Evolutionary conservation across 139 green algal genomes (phyloP), one percentile per base, ranked within the genome.

Genomic region (Eudorina sp.): DNA sequence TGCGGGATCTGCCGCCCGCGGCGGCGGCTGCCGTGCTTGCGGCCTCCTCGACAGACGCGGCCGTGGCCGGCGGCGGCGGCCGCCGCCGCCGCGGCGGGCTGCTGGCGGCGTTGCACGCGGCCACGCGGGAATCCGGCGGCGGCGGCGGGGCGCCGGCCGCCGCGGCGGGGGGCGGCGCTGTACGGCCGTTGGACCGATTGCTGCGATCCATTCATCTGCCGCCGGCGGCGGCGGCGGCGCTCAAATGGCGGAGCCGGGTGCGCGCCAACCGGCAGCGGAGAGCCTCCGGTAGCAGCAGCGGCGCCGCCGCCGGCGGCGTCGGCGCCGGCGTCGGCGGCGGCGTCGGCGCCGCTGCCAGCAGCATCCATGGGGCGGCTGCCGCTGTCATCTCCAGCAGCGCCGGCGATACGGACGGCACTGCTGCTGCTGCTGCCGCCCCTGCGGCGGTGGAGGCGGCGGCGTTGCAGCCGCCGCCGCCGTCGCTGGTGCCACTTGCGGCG

Each of bases 171-270:
- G 69, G 38, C 40, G 69, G 38, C 38, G 69, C 7, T 38, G 69
- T 38, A 6, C 38, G 41, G 1, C 69, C 69, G 38, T 19, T 77
- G 0, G 38, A 53, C 18, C 69, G 69, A 19, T 16, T 77, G 69
- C 69, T 77, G 4, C 38, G 40, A 1, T 45, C 74, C 14, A 9
- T 82, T 29, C 29, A 29, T 29, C 46, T 51, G 45, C 74, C 74
- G 46, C 74, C 74, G 74, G 36, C 45, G 23, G 72, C 72, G 18
- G 43, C 72, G 72, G 72, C 72, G 40, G 41, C 72, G 72, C 43
- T 60, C 41, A 48, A 25, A 34, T 75, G 66, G 66, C 66, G 66
- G 34, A 45, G 38, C 36, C 3, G 31, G 31, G 66, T 46, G 31
- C 36, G 31, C 34, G 66, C 18, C 27, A 55, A 13, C 55, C 34